Conservation (phyloP, 1,284 basidiomycete species). For the Sanghuangporus sanghuang region DNA sequence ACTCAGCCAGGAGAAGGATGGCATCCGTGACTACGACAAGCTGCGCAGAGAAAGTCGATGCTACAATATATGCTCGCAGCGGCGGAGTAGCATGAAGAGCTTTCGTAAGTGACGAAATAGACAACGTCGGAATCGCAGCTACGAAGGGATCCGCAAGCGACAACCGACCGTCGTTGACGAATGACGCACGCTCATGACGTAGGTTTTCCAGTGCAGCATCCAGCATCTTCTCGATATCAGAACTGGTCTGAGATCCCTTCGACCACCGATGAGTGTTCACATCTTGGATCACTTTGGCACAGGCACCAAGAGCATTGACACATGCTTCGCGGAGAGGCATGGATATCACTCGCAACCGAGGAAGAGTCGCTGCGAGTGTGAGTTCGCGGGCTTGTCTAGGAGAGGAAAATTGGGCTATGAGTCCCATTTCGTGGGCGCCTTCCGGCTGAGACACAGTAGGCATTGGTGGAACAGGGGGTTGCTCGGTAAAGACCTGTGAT, state of each 20-base stretch:
- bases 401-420: constrained; percentile 32
- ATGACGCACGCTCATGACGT: constrained; percentile 33
- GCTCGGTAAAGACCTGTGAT: constrained; percentile 11
- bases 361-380: constrained; percentile 39
- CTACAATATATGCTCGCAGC: constrained; percentile 40
- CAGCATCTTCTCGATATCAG: constrained; percentile 30
- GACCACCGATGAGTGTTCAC: constrained; percentile 48
- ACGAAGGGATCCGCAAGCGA: constrained; percentile 43
- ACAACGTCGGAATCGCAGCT: constrained; percentile 23
- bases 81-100: constrained; percentile 23
- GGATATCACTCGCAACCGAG: constrained; percentile 40
- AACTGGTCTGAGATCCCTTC: constrained; percentile 15
- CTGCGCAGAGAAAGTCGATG: constrained; percentile 43
- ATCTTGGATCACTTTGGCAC: constrained; percentile 33
- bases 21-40: constrained; percentile 37
- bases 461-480: constrained; percentile 10
- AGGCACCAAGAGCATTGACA: constrained; percentile 29
- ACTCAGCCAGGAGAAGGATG: constrained; percentile 39
- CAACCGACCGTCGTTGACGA: constrained; percentile 35
- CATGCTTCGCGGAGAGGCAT: constrained; percentile 36
- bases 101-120: background rate
- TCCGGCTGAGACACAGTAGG: background rate
- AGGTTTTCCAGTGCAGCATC: constrained; percentile 35
- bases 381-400: constrained; percentile 25
- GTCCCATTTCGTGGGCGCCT: constrained; percentile 31